phyloP scores from a whole-genome alignment of 2,329 filamentous ascomycete genomes.

The Lachnellula suecica region DNA sequence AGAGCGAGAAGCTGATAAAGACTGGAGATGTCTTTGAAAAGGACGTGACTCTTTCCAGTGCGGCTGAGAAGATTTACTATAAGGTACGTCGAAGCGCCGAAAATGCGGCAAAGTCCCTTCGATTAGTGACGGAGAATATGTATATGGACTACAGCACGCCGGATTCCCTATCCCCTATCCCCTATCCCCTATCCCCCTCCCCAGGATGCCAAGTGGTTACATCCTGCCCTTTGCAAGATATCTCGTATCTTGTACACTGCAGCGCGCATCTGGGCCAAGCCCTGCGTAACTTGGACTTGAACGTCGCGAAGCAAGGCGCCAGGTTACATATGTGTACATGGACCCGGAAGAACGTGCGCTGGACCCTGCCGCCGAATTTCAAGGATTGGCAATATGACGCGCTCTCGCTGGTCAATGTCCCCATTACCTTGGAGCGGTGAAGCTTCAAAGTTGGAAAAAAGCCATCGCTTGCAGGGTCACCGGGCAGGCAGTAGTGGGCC shows the following conservation, averaged over 20 bases:
- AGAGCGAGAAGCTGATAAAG: slow-evolving; percentile 81
- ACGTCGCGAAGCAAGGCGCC: background rate
- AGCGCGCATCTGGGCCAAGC: too few relatives aligned
- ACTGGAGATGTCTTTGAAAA: slow-evolving; percentile 74
- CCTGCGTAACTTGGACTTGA: slow-evolving; percentile 9
- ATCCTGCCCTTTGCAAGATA: too few relatives aligned
- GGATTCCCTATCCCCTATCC: too few relatives aligned
- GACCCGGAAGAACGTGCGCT: background rate
- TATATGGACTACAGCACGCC: too few relatives aligned
- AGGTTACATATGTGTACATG: background rate
- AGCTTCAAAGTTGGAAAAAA: slow-evolving; percentile 17
- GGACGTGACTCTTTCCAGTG: slow-evolving; percentile 68
- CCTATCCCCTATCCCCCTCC: too few relatives aligned
- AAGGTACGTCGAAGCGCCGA: slow-evolving; percentile 74
- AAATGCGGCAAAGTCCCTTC: too few relatives aligned
- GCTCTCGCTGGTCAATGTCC: slow-evolving; percentile 12
- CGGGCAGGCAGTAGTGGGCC: too few relatives aligned
- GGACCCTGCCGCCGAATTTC: slow-evolving; percentile 9
- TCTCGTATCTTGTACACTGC: too few relatives aligned
- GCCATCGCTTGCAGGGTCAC: background rate
- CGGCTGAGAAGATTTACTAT: slow-evolving; percentile 78
- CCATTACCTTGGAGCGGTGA: slow-evolving; percentile 27
- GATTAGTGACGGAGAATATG: background rate
- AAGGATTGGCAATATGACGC: too few relatives aligned
- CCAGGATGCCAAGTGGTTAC: too few relatives aligned